Percentiles rank a stretch among this genome's conserved stretches.
These are phyloP conservation scores for Oenanthe sinensis DNA, from an alignment of 129 eudicot genomes.

Conservation along the genomic window DNA sequence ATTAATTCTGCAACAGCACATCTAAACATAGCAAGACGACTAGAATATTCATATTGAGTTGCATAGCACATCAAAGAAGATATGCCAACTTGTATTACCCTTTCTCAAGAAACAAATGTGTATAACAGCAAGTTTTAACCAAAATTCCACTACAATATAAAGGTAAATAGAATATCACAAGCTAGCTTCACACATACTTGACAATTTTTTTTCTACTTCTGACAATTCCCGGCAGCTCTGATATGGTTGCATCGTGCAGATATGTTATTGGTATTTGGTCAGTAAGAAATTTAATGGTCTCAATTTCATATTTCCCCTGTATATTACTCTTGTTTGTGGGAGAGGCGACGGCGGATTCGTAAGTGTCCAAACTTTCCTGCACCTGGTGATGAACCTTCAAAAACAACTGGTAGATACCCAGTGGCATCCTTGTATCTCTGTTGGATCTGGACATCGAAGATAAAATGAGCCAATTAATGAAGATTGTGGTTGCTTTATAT, in stretches of 20 bases:
- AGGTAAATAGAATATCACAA: not conserved
- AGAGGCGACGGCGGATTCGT: constrained; percentile 53
- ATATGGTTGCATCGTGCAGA: not conserved
- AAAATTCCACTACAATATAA: not conserved
- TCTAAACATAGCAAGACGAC: not conserved
- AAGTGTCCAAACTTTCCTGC: constrained; percentile 92
- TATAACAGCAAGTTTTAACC: not conserved
- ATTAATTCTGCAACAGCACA: not conserved
- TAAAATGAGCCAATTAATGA: not conserved
- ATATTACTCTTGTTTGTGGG: constrained; percentile 24
- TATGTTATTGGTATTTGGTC: not conserved
- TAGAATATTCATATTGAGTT: not conserved
- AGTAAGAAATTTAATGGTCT: not conserved
- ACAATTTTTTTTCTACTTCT: not conserved
- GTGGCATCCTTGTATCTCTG: constrained; percentile 71
- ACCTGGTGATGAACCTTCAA: constrained; percentile 98
- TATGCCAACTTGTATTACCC: not conserved
- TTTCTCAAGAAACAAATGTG: not conserved
- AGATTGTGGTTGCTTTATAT: too few relatives aligned
- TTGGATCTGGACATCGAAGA: constrained; percentile 50
- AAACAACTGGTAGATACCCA: constrained; percentile 66
- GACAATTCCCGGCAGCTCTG: not conserved
- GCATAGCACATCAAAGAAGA: not conserved
- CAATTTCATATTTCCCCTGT: not conserved
- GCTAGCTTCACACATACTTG: not conserved